Evolutionary conservation across 352 stramenopile species (phyloP).

Genomic region (Phytophthora colocasiae): DNA sequence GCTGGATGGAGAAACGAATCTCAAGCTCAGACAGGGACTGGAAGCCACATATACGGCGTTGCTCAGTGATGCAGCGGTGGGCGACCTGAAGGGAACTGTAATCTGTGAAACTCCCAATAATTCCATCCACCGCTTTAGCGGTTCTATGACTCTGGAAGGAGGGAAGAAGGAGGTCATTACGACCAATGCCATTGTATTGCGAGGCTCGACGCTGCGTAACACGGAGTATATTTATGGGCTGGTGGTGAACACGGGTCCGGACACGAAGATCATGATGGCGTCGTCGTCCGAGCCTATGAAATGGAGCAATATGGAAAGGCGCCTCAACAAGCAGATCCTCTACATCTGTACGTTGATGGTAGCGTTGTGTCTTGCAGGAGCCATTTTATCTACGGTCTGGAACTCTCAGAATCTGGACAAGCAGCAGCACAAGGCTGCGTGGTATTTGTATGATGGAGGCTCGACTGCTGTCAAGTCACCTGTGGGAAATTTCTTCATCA

Average conservation of each 20-base stretch:
- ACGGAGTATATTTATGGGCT: constrained; percentile 93
- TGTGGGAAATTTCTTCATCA: constrained; percentile 87
- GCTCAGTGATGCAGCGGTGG: constrained; percentile 57
- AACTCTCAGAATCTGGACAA: constrained; percentile 68
- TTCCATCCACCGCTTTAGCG: constrained; percentile 91
- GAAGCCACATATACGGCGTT: constrained; percentile 80
- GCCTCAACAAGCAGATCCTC: constrained; percentile 82
- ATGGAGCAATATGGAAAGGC: constrained; percentile 90
- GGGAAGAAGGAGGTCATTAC: constrained; percentile 80
- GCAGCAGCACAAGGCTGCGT: constrained; percentile 45
- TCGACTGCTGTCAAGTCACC: constrained; percentile 61
- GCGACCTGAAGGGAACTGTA: constrained; percentile 61
- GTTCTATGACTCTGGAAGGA: constrained; percentile 73
- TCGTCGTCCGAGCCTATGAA: constrained; percentile 82
- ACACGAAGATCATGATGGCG: constrained; percentile 93
- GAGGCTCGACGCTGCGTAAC: constrained; percentile 90
- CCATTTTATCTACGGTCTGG: constrained; percentile 71
- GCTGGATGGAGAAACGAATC: constrained; percentile 94
- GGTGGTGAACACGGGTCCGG: constrained; percentile 92
- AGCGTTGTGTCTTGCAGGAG: constrained; percentile 72
- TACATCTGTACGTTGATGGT: constrained; percentile 89
- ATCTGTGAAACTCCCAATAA: constrained; percentile 91
- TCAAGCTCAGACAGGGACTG: constrained; percentile 90
- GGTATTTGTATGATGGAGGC: constrained; percentile 73
- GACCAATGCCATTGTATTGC: constrained; percentile 83